Evolutionary conservation across 2,329 filamentous ascomycete genomes (phyloP).

Genomic region (Emergomyces africanus): DNA sequence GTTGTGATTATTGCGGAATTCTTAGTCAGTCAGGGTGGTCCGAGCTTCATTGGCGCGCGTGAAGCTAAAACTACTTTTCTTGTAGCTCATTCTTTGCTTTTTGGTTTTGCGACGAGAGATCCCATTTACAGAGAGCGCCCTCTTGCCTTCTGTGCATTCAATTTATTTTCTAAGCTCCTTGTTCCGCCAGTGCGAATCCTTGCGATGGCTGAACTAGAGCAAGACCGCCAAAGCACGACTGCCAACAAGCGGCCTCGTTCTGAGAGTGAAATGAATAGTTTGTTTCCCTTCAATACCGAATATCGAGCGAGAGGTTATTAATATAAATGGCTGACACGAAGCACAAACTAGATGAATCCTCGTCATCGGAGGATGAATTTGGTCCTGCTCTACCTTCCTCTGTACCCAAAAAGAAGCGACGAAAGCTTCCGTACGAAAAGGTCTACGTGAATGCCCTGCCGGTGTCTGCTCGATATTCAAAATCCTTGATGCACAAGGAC

Average conservation of each 20-base stretch:
- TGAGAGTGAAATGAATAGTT: conserved; percentile 16
- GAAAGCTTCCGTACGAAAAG: conserved; percentile 86
- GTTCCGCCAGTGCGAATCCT: too few species aligned
- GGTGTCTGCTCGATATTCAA: conserved; percentile 69
- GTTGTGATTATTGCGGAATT: background rate
- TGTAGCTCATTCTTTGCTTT: too few species aligned
- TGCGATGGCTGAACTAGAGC: conserved; percentile 18
- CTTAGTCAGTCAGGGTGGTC: conserved; percentile 4
- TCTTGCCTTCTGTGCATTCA: background rate
- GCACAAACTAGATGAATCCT: conserved; percentile 30
- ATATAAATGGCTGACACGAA: background rate
- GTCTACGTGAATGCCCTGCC: conserved; percentile 87
- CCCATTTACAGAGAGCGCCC: background rate
- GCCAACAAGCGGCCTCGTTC: conserved; percentile 45
- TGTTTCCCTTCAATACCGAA: conserved; percentile 22
- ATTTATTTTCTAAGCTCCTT: background rate
- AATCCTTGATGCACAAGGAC: conserved; percentile 97
- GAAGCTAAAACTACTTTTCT: too few species aligned
- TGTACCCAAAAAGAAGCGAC: conserved; percentile 77
- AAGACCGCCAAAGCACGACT: conserved; percentile 5
- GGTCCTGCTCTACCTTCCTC: conserved; percentile 79
- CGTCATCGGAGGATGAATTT: conserved; percentile 82
- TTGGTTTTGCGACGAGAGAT: background rate
- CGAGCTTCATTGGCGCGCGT: conserved; percentile 3
- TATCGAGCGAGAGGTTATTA: conserved; percentile 11